A percentile compares a stretch with the other conserved stretches of the same genome.
Evolutionary conservation across 2,329 filamentous ascomycete genomes (phyloP).

Genomic region (Apiospora rasikravindrae): DNA sequence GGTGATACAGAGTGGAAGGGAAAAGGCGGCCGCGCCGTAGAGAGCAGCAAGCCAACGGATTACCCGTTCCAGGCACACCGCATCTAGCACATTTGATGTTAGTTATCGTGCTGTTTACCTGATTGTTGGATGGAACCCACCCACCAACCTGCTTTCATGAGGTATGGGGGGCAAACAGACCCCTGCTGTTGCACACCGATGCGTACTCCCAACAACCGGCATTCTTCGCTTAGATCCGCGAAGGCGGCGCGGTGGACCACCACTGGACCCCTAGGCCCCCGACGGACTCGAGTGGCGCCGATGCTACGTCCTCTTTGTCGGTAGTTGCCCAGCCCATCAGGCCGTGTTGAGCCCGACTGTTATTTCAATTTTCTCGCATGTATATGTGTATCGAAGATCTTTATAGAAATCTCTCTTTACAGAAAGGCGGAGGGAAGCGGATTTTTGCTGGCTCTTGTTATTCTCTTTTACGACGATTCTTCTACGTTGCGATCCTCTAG

Average conservation of each 20-base stretch:
- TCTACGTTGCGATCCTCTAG: not conserved
- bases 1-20: not conserved
- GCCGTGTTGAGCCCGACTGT: not conserved
- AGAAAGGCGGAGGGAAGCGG: not conserved
- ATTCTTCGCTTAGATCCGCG: conserved; percentile 13
- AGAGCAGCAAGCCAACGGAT: not conserved
- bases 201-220: not conserved
- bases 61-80: not conserved
- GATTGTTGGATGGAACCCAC: not conserved
- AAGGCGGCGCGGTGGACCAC: not conserved
- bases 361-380: not conserved
- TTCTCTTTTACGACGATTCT: not conserved
- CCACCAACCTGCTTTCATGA: not conserved
- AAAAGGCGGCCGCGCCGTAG: not conserved
- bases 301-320: not conserved
- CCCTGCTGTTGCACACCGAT: not conserved
- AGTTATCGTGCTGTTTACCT: not conserved
- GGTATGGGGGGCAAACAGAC: not conserved
- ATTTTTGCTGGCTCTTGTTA: not conserved
- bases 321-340: not conserved
- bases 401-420: not conserved
- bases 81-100: not conserved
- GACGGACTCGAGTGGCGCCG: not conserved
- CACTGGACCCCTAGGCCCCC: not conserved
- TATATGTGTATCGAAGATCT: not conserved